phyloP scores from a whole-genome alignment of 2,329 filamentous ascomycete genomes.

The Trichoderma citrinoviride region DNA sequence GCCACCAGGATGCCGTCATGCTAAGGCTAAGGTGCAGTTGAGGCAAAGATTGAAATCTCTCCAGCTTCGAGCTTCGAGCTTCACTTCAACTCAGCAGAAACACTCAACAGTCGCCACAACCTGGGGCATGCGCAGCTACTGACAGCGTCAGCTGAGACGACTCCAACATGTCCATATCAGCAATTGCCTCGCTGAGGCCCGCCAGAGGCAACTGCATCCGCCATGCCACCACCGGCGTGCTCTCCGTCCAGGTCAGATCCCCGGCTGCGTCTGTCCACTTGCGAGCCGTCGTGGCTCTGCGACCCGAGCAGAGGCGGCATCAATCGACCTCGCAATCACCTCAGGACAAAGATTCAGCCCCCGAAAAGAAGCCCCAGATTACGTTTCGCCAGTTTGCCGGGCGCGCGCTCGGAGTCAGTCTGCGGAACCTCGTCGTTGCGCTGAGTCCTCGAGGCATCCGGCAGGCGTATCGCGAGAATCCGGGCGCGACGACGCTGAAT shows the following conservation, averaged over 20 bases:
- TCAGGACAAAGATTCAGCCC: slow-evolving; percentile 24
- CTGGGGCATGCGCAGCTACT: neutral
- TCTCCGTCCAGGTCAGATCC: slow-evolving; percentile 36
- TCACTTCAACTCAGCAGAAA: neutral
- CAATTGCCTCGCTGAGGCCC: slow-evolving; percentile 36
- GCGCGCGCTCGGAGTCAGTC: slow-evolving; percentile 34
- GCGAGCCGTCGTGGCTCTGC: slow-evolving; percentile 33
- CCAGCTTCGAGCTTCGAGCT: neutral
- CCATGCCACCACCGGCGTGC: slow-evolving; percentile 31
- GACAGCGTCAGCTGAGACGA: neutral
- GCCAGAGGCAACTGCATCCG: slow-evolving; percentile 33
- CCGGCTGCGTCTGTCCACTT: slow-evolving; percentile 31
- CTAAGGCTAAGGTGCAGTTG: no score
- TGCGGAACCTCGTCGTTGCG: slow-evolving; percentile 37
- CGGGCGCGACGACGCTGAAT: slow-evolving; percentile 32
- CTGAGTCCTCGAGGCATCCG: slow-evolving; percentile 38
- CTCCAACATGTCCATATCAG: slow-evolving; percentile 35
- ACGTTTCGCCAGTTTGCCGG: slow-evolving; percentile 34
- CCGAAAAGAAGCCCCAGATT: slow-evolving; percentile 31
- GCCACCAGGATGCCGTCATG: slow-evolving; percentile 14
- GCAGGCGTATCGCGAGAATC: slow-evolving; percentile 36
- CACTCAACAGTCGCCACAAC: neutral
- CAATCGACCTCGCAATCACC: slow-evolving; percentile 29
- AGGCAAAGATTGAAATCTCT: neutral
- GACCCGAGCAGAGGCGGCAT: slow-evolving; percentile 30